Percentiles rank a stretch among this genome's conserved stretches.
phyloP scores from a whole-genome alignment of 139 green algal species.

The Asterochloris erici region DNA sequence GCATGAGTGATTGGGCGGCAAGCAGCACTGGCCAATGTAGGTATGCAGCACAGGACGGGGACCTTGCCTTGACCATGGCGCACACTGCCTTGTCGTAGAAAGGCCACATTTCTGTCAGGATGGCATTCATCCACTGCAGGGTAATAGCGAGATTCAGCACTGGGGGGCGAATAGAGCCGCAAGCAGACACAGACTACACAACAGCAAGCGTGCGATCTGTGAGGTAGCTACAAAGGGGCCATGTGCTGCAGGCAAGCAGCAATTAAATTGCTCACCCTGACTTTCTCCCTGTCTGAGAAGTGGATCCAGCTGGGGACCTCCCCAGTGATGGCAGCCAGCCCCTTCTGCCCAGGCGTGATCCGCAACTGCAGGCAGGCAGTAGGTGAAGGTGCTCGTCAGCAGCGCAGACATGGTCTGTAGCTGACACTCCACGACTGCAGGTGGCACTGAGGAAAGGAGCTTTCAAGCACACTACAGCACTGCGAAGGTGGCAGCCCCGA shows the following conservation, averaged over 20 bases:
- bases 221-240: not conserved
- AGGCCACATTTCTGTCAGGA: slow-evolving; percentile 78
- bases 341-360: slow-evolving; percentile 70
- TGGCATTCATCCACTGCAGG: slow-evolving; percentile 78
- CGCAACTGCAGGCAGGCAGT: slow-evolving; percentile 29
- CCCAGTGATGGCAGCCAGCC: slow-evolving; percentile 65
- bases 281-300: slow-evolving; percentile 74
- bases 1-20: too few relatives aligned
- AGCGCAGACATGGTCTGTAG: not conserved
- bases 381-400: not conserved
- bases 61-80: slow-evolving; percentile 60
- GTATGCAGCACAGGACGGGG: too few relatives aligned
- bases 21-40: too few relatives aligned
- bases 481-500: not conserved
- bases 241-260: too few relatives aligned
- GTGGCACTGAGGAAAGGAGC: not conserved
- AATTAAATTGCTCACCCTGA: slow-evolving; percentile 53
- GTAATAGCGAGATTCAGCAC: not conserved
- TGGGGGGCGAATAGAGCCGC: not conserved
- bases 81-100: slow-evolving; percentile 81
- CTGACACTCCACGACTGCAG: too few relatives aligned
- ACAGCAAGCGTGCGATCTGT: not conserved
- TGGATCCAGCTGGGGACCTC: slow-evolving; percentile 70
- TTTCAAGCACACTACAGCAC: not conserved
- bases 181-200: not conserved